Percentiles rank a stretch among this genome's conserved stretches.
Evolutionary conservation across 345 rosid genomes (phyloP).

Genomic region (Linum trigynum): DNA sequence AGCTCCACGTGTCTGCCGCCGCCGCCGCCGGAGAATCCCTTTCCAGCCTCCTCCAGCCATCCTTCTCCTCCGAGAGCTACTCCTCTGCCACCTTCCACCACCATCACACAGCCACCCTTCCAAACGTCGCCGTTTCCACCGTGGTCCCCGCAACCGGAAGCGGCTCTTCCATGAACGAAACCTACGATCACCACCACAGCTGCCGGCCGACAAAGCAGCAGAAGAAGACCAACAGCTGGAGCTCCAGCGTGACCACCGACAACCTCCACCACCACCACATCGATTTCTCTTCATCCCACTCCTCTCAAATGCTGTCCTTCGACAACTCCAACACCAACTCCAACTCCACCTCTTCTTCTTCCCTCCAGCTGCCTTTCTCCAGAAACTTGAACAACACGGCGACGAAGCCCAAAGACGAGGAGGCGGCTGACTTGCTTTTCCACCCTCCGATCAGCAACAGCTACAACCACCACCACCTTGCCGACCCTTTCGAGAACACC

Average conservation of each 20-base stretch:
- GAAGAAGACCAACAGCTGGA: constrained; percentile 23
- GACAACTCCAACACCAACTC: constrained; percentile 9
- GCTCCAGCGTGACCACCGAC: constrained; percentile 16
- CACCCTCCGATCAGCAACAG: not conserved
- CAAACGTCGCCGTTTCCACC: constrained; percentile 8
- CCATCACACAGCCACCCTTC: constrained; percentile 11
- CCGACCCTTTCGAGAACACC: constrained; percentile 4
- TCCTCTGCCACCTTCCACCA: constrained; percentile 4
- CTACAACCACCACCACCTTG: not conserved
- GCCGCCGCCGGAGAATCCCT: not conserved
- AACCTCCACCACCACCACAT: not conserved
- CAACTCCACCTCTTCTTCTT: constrained; percentile 9
- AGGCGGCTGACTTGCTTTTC: constrained; percentile 17
- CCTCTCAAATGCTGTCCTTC: constrained; percentile 26
- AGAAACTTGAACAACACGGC: constrained; percentile 2
- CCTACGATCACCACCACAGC: constrained; percentile 11
- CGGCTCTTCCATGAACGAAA: constrained; percentile 12
- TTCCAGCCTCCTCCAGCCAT: constrained; percentile 13
- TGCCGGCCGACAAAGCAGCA: constrained; percentile 23
- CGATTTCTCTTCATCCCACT: constrained; percentile 11
- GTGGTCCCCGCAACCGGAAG: not conserved
- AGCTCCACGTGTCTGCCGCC: not conserved
- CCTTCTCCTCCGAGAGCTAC: constrained; percentile 29
- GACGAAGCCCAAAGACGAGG: constrained; percentile 19
- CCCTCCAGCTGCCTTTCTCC: constrained; percentile 8